These are phyloP conservation scores for Annona cherimola DNA, from an alignment of 164 flowering plant genomes.

Conservation along the genomic window DNA sequence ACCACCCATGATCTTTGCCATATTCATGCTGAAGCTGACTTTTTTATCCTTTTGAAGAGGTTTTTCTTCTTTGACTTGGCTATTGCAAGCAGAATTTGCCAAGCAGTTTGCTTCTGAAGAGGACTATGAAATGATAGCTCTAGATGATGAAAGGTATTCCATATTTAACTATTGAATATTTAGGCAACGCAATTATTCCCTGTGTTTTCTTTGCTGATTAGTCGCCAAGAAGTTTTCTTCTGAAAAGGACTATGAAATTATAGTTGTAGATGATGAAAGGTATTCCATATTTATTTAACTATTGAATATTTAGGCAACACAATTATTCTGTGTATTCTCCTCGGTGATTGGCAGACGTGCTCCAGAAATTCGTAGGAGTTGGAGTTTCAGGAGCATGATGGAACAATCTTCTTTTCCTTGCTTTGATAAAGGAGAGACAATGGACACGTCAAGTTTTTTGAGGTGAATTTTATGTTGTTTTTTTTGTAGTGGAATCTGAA, in stretches of 20 bases:
- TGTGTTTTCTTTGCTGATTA: constrained; percentile 7
- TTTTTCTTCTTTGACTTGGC: constrained; percentile 7
- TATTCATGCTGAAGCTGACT: no score
- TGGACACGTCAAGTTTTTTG: constrained; percentile 36
- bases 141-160: constrained; percentile 33
- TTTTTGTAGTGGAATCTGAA: background rate
- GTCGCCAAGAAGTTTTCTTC: constrained; percentile 5
- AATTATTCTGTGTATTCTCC: constrained; percentile 3
- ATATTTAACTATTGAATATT: background rate
- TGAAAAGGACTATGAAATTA: background rate
- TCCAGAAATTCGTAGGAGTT: constrained; percentile 13
- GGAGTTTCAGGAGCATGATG: constrained; percentile 17
- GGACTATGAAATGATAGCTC: constrained; percentile 16
- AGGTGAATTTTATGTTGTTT: constrained; percentile 31
- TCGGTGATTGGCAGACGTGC: constrained; percentile 26
- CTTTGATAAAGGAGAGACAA: constrained; percentile 33
- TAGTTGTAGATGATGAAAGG: constrained; percentile 26
- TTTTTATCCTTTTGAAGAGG: no score
- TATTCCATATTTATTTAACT: constrained; percentile 15
- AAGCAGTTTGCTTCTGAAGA: constrained; percentile 23
- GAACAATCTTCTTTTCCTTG: constrained; percentile 26
- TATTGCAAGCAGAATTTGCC: constrained; percentile 29
- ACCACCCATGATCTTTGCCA: no score
- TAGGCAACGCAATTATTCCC: constrained; percentile 2
- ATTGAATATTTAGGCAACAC: background rate